Percentiles rank a stretch among this genome's conserved stretches.
These are phyloP conservation scores for Apophysomyces variabilis DNA, from an alignment of 371 early-diverging fungal species.

Conservation along the genomic window DNA sequence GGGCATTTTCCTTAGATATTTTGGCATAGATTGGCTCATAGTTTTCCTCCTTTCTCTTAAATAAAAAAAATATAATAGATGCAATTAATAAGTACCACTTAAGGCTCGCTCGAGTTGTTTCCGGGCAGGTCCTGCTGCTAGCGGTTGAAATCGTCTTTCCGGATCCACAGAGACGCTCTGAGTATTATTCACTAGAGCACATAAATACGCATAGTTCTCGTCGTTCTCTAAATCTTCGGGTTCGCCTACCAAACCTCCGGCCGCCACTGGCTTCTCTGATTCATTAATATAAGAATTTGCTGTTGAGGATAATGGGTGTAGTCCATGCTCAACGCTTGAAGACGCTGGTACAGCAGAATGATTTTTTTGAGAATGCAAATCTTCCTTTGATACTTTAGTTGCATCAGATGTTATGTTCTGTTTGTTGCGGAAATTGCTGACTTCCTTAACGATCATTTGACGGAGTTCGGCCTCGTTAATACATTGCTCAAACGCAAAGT, in stretches of 20 bases:
- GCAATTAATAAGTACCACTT: constrained; percentile 6
- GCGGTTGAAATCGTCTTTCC: constrained; percentile 12
- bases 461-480: constrained; percentile 24
- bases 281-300: neutral
- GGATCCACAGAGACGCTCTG: constrained; percentile 15
- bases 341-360: neutral
- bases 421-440: constrained; percentile 20
- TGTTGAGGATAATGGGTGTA: neutral
- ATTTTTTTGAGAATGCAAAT: neutral
- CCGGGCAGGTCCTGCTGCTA: constrained; percentile 4
- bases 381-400: neutral
- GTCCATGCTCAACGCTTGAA: constrained; percentile 10
- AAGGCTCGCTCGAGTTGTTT: constrained; percentile 17
- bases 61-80: neutral
- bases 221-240: constrained; percentile 23
- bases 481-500: constrained; percentile 30
- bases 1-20: no score
- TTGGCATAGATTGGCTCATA: neutral
- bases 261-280: neutral
- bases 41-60: neutral
- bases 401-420: neutral
- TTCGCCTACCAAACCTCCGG: constrained; percentile 33
- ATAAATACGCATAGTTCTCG: constrained; percentile 15
- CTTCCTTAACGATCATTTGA: constrained; percentile 27
- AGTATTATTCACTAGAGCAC: constrained; percentile 5